phyloP scores from a whole-genome alignment of 495 filamentous ascomycete species.

The Hypomontagnella monticulosa region DNA sequence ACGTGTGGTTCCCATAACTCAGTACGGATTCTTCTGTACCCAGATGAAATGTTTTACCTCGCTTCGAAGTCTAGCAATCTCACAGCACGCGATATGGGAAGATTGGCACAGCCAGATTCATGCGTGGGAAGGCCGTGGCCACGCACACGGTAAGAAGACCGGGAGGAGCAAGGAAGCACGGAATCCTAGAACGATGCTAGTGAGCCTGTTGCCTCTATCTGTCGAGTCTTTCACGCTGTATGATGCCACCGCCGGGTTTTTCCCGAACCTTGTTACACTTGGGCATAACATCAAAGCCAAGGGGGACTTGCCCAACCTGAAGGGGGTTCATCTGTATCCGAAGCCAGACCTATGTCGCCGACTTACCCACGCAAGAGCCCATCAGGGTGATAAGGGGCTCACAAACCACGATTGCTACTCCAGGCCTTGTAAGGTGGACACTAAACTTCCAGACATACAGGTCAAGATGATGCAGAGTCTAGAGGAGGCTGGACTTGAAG shows the following conservation, averaged over 20 bases:
- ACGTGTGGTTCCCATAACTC: no score
- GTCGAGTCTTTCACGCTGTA: slow-evolving; percentile 15
- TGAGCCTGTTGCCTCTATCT: not conserved
- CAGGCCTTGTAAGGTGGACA: not conserved
- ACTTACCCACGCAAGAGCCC: not conserved
- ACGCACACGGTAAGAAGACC: no score
- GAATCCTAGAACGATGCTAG: not conserved
- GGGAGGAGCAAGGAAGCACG: not conserved
- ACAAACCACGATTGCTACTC: not conserved
- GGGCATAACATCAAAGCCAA: not conserved
- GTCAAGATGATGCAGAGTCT: not conserved
- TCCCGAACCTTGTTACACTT: not conserved
- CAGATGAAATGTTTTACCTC: no score
- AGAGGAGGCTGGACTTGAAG: not conserved
- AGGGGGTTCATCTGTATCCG: slow-evolving; percentile 4
- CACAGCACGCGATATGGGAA: no score
- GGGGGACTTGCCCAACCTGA: not conserved
- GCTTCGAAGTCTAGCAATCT: no score
- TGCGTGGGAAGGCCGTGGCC: no score
- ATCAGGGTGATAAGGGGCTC: not conserved
- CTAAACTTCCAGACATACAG: not conserved
- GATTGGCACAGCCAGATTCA: no score
- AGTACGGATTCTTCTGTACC: no score
- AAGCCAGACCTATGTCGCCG: not conserved
- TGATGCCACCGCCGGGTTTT: slow-evolving; percentile 14